Evolutionary conservation across 2,329 filamentous ascomycete genomes (phyloP).

Genomic region (Fusarium poae): DNA sequence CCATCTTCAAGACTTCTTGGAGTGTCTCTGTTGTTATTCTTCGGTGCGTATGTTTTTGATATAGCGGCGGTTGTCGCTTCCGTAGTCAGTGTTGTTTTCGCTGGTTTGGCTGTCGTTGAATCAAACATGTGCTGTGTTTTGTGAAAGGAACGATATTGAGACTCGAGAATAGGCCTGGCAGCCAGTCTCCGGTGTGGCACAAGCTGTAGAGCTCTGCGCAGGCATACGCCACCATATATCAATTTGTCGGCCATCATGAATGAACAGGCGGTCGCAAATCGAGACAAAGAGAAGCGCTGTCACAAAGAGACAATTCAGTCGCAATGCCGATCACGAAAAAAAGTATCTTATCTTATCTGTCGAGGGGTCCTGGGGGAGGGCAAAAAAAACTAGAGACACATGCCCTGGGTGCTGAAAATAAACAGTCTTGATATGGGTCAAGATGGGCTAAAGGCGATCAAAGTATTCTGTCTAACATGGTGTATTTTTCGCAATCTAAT

Average conservation of each 20-base stretch:
- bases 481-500: not conserved
- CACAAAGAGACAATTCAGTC: not conserved
- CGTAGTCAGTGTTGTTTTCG: not conserved
- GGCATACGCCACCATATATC: constrained; percentile 47
- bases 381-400: not conserved
- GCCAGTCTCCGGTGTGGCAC: constrained; percentile 21
- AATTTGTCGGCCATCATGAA: constrained; percentile 47
- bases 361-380: constrained; percentile 2
- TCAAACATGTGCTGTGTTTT: constrained; percentile 24
- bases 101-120: constrained; percentile 21
- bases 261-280: not conserved
- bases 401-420: not conserved
- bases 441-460: not conserved
- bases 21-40: constrained; percentile 36
- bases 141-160: constrained; percentile 24
- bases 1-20: constrained; percentile 41
- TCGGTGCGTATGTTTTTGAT: not conserved
- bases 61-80: constrained; percentile 16
- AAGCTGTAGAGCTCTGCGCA: constrained; percentile 46
- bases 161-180: constrained; percentile 16
- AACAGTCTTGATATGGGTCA: not conserved
- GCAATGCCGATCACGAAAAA: constrained; percentile 4
- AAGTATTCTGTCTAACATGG: not conserved
- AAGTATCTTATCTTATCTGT: constrained; percentile 48
- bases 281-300: not conserved